Evolutionary conservation across 805 yeast genomes (phyloP), one percentile per base, ranked within the genome.

Genomic region (Wickerhamomyces mucosus): DNA sequence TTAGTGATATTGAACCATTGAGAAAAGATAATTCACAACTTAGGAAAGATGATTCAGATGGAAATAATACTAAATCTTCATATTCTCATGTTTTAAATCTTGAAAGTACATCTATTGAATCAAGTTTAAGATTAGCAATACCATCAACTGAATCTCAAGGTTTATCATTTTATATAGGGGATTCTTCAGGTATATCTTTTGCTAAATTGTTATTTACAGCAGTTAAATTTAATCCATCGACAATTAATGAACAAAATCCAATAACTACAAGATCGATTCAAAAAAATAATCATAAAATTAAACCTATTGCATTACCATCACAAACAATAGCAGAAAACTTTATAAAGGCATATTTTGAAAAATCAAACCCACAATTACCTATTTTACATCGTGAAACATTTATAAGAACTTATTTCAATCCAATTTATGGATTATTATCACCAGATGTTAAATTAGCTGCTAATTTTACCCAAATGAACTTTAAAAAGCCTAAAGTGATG

Each of bases 321-420:
- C 83, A 82, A 44, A 59, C 63, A 15, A 68, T 74, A 20, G 95
- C 96, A 0, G 74, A 79, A 45, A 61, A 65, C 31, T 65, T 81
- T 27, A 47, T 85, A 7, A 65, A 73, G 22, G 61, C 72, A 3
- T 85, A 69, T 51, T 88, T 88, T 48, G 72, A 80, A 15, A 86
- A 80, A 45, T 72, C 88, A 12, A 86, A 88, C 50, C 64, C 94
- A 3, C 95, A 85, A 51, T 53, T 83, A 18, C 96, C 96, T 0
- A 65, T 88, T 4, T 56, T 86, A 29, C 95, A 88, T 51, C 66
- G 95, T 19, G 94, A 84, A 45, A 72, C 69, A 41, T 86, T 85
- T 46, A 53, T 88, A 26, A 59, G 60, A 28, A 59, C 63, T 18
- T 75, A 74, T 46, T 86, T 81, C 50, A 71, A 73, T 42, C 96